phyloP scores from a whole-genome alignment of 768 basidiomycete species.

The Mycena crocata region DNA sequence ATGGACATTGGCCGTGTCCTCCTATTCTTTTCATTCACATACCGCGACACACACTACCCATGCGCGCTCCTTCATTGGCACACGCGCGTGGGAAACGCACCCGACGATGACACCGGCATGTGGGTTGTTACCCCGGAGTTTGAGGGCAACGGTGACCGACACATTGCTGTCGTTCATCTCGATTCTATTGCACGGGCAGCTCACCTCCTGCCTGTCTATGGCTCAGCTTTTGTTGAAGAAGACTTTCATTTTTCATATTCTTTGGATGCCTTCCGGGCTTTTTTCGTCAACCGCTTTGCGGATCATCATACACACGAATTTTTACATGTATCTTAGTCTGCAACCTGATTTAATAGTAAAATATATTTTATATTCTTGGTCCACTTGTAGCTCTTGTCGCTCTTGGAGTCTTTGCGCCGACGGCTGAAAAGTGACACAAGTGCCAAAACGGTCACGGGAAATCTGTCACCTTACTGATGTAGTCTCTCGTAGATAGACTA shows the following conservation, averaged over 20 bases:
- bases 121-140: conserved; percentile 34
- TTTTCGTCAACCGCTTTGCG: background rate
- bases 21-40: conserved; percentile 28
- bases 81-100: conserved; percentile 17
- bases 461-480: background rate
- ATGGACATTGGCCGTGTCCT: background rate
- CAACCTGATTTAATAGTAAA: background rate
- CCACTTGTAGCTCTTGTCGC: background rate
- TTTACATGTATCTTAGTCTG: background rate
- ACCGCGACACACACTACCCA: conserved; percentile 24
- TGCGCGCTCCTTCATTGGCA: conserved; percentile 40
- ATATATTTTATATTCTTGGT: background rate
- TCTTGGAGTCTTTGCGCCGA: background rate
- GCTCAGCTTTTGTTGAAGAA: background rate
- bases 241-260: conserved; percentile 4
- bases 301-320: background rate
- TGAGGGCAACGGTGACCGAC: conserved; percentile 2
- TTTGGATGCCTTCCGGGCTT: background rate
- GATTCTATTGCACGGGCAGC: conserved; percentile 28
- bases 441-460: background rate
- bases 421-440: background rate
- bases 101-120: conserved; percentile 37
- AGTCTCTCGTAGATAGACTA: no score
- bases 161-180: conserved; percentile 29
- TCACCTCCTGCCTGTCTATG: conserved; percentile 36